Conservation (phyloP, 371 early-diverging fungal genomes). For the Thermomucor indicae-seudaticae region DNA sequence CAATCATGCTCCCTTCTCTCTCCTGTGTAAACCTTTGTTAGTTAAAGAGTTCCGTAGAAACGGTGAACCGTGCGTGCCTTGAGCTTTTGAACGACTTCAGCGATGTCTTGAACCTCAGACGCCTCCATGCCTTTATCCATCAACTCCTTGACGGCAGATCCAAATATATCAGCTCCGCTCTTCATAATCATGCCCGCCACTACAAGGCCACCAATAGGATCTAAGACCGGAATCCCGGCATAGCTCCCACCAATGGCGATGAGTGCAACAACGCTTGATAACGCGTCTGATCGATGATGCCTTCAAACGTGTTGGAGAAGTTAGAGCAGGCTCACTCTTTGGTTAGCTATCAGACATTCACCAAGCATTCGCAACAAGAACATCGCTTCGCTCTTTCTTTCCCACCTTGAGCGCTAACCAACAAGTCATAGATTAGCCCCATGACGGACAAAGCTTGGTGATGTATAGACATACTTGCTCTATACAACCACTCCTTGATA, state of each 20-base stretch:
- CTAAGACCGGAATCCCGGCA: slow-evolving; percentile 61
- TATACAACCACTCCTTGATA: slow-evolving; percentile 63
- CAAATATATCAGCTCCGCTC: slow-evolving; percentile 49
- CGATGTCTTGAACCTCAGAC: not conserved
- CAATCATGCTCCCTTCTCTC: slow-evolving; percentile 24
- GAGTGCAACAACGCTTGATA: slow-evolving; percentile 60
- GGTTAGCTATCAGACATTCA: slow-evolving; percentile 7
- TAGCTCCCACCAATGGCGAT: slow-evolving; percentile 60
- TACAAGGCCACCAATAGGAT: slow-evolving; percentile 62
- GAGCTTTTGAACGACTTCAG: slow-evolving; percentile 12
- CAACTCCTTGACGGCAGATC: slow-evolving; percentile 37
- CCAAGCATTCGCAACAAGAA: slow-evolving; percentile 72
- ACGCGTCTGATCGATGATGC: slow-evolving; percentile 73
- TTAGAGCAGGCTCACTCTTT: not conserved
- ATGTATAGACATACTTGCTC: slow-evolving; percentile 43
- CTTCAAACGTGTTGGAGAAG: slow-evolving; percentile 11
- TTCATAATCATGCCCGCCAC: slow-evolving; percentile 60
- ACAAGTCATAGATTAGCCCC: not conserved
- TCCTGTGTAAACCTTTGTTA: no score
- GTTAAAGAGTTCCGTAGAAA: not conserved
- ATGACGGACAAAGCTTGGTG: not conserved
- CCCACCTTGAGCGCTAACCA: slow-evolving; percentile 61
- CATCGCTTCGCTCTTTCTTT: slow-evolving; percentile 52
- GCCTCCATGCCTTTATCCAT: slow-evolving; percentile 36
- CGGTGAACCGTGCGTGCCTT: slow-evolving; percentile 17